Evolutionary conservation across 1,284 basidiomycete genomes (phyloP).

Genomic region (Leccinum angustisporum): DNA sequence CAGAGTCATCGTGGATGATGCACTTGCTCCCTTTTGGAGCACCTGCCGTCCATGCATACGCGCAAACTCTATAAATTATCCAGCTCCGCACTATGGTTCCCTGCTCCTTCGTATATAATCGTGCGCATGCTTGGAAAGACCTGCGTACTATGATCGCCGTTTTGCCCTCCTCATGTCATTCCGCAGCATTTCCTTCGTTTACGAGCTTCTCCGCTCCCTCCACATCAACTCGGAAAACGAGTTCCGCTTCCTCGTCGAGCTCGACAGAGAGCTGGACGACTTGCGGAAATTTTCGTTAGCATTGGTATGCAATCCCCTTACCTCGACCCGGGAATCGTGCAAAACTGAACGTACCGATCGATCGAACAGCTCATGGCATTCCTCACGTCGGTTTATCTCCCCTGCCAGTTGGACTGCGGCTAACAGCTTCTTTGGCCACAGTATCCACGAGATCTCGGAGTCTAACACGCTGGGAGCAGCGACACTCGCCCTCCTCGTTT

Average conservation of each 20-base stretch:
- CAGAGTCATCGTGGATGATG: background rate
- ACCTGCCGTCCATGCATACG: background rate
- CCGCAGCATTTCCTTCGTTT: background rate
- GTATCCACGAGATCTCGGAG: slow-evolving; percentile 25
- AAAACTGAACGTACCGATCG: slow-evolving; percentile 1
- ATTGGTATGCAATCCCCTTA: slow-evolving; percentile 15
- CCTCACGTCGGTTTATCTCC: slow-evolving; percentile 23
- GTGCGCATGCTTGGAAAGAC: background rate
- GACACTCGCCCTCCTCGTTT: slow-evolving; percentile 31
- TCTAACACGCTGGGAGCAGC: slow-evolving; percentile 19
- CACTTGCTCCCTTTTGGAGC: background rate
- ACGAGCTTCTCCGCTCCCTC: slow-evolving; percentile 2
- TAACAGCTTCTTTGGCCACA: slow-evolving; percentile 1
- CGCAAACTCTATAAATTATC: background rate
- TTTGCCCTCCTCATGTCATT: slow-evolving; percentile 15
- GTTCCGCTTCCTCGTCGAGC: slow-evolving; percentile 11
- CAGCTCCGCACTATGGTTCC: background rate
- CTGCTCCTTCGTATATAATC: slow-evolving; percentile 12
- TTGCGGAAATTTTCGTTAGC: slow-evolving; percentile 24
- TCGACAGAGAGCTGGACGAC: slow-evolving; percentile 26
- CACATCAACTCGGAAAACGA: slow-evolving; percentile 4
- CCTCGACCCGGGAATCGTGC: background rate
- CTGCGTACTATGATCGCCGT: background rate
- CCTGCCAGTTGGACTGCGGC: background rate
- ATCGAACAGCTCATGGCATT: slow-evolving; percentile 27